Evolutionary conservation across 2,329 filamentous ascomycete species (phyloP).

Genomic region (Colletotrichum scovillei): DNA sequence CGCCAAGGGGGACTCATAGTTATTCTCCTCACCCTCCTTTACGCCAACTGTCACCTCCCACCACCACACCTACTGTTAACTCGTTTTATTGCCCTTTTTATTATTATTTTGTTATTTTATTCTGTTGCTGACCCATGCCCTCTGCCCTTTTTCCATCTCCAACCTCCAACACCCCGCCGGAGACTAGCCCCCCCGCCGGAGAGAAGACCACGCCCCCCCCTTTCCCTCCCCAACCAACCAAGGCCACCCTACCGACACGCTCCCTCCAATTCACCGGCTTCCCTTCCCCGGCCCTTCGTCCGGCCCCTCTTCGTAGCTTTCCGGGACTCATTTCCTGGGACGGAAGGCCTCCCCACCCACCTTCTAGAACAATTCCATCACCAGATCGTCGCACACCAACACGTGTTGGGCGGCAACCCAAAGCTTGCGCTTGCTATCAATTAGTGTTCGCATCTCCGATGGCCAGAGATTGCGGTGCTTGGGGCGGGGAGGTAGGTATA

Average conservation of each 20-base stretch:
- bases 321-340: constrained; percentile 18
- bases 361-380: constrained; percentile 30
- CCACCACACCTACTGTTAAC: neutral
- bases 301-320: constrained; percentile 21
- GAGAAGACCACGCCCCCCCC: neutral
- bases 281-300: constrained; percentile 17
- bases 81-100: neutral
- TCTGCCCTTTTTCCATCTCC: neutral
- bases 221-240: neutral
- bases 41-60: constrained; percentile 14
- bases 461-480: neutral
- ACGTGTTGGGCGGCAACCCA: neutral
- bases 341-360: constrained; percentile 11
- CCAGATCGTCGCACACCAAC: constrained; percentile 6
- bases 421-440: neutral
- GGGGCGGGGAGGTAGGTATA: neutral
- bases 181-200: neutral
- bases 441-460: neutral
- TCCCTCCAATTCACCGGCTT: constrained; percentile 17
- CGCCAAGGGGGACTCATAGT: neutral
- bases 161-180: neutral
- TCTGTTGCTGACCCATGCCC: neutral
- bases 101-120: neutral
- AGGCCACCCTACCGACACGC: neutral
- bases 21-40: constrained; percentile 7